Percentiles rank a stretch among this genome's conserved stretches.
These are phyloP conservation scores for Xylariaceae sp. DNA, from an alignment of 2,329 filamentous ascomycete species.

Conservation along the genomic window DNA sequence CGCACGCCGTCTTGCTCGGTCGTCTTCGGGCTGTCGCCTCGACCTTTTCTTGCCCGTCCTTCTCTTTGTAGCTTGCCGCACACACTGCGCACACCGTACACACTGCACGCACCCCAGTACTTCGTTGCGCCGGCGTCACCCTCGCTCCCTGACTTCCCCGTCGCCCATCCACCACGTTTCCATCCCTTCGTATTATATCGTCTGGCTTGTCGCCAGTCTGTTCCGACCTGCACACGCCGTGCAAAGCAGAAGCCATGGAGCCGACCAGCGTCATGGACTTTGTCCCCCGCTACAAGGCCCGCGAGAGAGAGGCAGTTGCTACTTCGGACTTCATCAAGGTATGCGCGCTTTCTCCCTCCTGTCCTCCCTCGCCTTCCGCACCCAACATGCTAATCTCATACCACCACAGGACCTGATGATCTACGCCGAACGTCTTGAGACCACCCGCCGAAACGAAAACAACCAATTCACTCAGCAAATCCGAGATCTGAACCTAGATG, in stretches of 20 bases:
- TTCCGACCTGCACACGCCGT: background rate
- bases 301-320: constrained; percentile 39
- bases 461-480: constrained; percentile 38
- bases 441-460: constrained; percentile 42
- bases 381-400: constrained; percentile 7
- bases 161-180: background rate
- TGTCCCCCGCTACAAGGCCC: constrained; percentile 42
- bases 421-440: constrained; percentile 44
- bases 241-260: constrained; percentile 7
- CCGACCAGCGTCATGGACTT: constrained; percentile 43
- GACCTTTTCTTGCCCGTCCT: too few species aligned
- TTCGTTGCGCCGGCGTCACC: too few species aligned
- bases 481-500: constrained; percentile 44
- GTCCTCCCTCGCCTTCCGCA: constrained; percentile 3
- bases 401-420: constrained; percentile 42
- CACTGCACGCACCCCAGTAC: too few species aligned
- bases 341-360: constrained; percentile 15
- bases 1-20: too few species aligned
- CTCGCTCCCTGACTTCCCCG: too few species aligned
- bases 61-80: too few species aligned
- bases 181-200: background rate
- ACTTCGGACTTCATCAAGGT: constrained; percentile 47
- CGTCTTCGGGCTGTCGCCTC: too few species aligned
- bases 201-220: too few species aligned
- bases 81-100: too few species aligned